Base-by-base conservation (phyloP, 768 basidiomycete genomes). In the Serendipita vermifera region DNA sequence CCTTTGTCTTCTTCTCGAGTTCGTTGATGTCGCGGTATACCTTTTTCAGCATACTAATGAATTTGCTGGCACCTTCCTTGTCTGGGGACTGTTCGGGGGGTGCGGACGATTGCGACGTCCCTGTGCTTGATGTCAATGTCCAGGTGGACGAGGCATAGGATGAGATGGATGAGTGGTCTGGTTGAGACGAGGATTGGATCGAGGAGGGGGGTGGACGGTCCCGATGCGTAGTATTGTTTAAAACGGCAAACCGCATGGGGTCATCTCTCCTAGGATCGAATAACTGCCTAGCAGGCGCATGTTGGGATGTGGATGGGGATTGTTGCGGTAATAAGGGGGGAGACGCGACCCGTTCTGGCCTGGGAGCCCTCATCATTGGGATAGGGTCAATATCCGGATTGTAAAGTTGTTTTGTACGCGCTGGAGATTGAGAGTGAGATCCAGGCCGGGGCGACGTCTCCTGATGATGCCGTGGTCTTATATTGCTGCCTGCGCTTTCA, bases 251-350 rank as follows among this genome's bases (percentile, higher is more conserved):
- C 9, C 85, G 79, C 31, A 91, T 79, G 0, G 96, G 90, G 66
- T 98, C 89, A 66, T 98, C 87, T 63, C 88, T 82, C 35, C 87
- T 77, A 58, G 87, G 88, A 65, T 98, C 91, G 57, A 91, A 93
- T 0, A 96, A 78, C 59, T 85, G 85, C 6, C 73, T 70, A 5
- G 20, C 46, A 31, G 57, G 57, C 33, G 40, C 68, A 66, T 3
- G 65, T 13, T 27, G 66, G 61, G 41, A 68, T 29, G 55, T 58
- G 55, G 56, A 38, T 81, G 71, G 66, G 65, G 38, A 2, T 73
- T 61, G 26, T 65, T 66, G 33, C 67, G 65, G 29, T 53, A 55
- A 32, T 64, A 61, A 11, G 64, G 61, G 9, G 68, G 54, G 33
- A 67, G 65, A 9, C 68, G 61, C 32, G 68, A 48, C 26, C 57